Evolutionary conservation across 164 flowering plant species (phyloP), one percentile per base, ranked within the genome.

Genomic region (Dillenia turbinata): DNA sequence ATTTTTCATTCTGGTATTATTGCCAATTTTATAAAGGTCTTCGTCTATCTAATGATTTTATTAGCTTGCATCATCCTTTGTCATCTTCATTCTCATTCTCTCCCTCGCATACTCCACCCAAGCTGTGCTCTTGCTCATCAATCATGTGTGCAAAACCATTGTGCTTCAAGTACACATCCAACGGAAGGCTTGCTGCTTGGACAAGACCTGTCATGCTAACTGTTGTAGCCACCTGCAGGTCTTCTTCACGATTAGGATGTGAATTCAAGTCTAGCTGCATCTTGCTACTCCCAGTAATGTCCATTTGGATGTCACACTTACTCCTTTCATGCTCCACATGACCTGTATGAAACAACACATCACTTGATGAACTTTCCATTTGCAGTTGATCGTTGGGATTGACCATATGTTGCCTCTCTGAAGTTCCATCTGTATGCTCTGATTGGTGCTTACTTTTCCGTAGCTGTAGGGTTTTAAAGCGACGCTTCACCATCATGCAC

Each of bases 401-500:
- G 33, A 26, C 33, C 33, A 26, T 26, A 26, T 26, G 33, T 26
- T 26, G 33, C 33, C 33, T 26, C 33, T 26, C 33, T 26, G 33
- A 26, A 26, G 33, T 26, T 26, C 5, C 33, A 26, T 26, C 33
- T 5, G 5, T 26, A 46, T 72, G 82, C 44, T 82, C 86, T 14
- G 78, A 75, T 59, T 79, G 83, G 0, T 79, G 81, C 52, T 71
- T 80, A 71, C 78, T 81, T 78, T 82, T 84, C 26, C 87, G 78
- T 71, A 77, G 50, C 89, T 80, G 82, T 7, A 86, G 74, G 40
- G 92, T 86, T 64, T 79, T 82, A 48, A 86, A 86, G 7, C 92
- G 85, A 26, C 92, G 87, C 59, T 73, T 86, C 40, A 86, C 92
- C 7, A 84, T 84, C 78, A 78, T 52, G 69, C 92, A 86, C 14